Conservation (phyloP, 208 protist species). For the Wallacemonas collosoma region DNA sequence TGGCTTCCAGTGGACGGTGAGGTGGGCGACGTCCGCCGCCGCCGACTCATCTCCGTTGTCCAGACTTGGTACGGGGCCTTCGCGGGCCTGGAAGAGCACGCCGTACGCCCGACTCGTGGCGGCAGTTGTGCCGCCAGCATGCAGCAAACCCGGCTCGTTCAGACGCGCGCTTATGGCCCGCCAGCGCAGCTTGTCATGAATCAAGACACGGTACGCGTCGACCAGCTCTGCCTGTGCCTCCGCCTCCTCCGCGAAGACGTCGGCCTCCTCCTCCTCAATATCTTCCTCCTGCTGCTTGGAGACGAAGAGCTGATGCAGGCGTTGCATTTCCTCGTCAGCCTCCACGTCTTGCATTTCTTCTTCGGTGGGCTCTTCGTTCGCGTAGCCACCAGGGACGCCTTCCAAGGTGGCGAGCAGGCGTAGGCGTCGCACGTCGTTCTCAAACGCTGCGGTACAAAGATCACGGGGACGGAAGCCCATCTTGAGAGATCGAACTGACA, state of each 20-base stretch:
- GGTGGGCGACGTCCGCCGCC: neutral
- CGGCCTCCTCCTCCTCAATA: constrained; percentile 30
- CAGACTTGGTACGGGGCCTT: neutral
- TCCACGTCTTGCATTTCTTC: constrained; percentile 32
- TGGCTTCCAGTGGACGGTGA: constrained; percentile 59
- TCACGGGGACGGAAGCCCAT: constrained; percentile 47
- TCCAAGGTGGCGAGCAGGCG: constrained; percentile 46
- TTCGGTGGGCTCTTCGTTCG: constrained; percentile 23
- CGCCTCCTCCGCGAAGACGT: constrained; percentile 25
- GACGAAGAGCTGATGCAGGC: neutral
- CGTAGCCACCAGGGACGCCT: constrained; percentile 40
- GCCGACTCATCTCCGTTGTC: neutral
- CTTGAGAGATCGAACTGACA: constrained; percentile 19
- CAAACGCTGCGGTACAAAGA: constrained; percentile 67
- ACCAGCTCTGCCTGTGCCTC: constrained; percentile 15
- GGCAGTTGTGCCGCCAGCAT: constrained; percentile 33
- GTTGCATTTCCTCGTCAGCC: constrained; percentile 21
- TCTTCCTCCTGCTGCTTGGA: constrained; percentile 21
- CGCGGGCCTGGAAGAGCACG: constrained; percentile 30
- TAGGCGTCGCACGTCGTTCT: constrained; percentile 65
- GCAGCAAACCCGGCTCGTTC: constrained; percentile 34
- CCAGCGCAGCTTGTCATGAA: constrained; percentile 36
- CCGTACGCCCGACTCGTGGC: constrained; percentile 38
- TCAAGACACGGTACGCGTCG: constrained; percentile 27
- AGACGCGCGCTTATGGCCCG: constrained; percentile 28